Conservation (phyloP, 192 early-diverging fungal genomes). For the Jimgerdemannia lactiflua region DNA sequence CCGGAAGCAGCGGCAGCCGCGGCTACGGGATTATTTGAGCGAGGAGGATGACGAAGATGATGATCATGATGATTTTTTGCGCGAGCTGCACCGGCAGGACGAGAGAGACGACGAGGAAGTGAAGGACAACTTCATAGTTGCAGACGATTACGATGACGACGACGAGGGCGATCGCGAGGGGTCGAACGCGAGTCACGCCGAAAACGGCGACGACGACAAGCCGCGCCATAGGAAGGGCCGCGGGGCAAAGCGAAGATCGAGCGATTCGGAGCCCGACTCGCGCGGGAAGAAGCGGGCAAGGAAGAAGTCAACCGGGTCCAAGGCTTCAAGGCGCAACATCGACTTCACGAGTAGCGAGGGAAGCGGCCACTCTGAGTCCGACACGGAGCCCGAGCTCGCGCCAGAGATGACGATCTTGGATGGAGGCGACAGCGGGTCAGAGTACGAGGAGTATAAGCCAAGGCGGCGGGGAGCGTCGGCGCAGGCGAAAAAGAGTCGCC, state of each 20-base stretch:
- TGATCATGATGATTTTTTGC: conserved; percentile 44
- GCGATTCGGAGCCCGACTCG: conserved; percentile 1
- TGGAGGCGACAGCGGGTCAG: conserved; percentile 17
- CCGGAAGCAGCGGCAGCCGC: conserved; percentile 24
- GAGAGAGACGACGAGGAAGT: conserved; percentile 9
- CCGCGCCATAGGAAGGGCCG: not conserved
- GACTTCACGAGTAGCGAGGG: conserved; percentile 17
- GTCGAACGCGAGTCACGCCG: not conserved
- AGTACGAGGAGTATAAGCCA: conserved; percentile 28
- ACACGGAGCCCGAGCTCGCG: conserved; percentile 13
- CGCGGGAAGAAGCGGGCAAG: conserved; percentile 1
- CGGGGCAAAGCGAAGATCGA: not conserved
- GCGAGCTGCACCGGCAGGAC: conserved; percentile 40
- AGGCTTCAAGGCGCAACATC: conserved; percentile 4
- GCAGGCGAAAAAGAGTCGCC: not conserved
- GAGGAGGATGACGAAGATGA: conserved; percentile 39
- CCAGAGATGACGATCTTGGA: not conserved
- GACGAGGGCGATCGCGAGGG: not conserved
- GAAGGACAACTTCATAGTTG: not conserved
- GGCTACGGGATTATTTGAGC: conserved; percentile 46
- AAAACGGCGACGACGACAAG: not conserved
- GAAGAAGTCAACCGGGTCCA: not conserved
- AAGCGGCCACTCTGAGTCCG: conserved; percentile 11
- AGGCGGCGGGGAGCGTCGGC: not conserved
- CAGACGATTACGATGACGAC: conserved; percentile 1